Evolutionary conservation across 805 yeast genomes (phyloP).

Genomic region (Cyberlindnera saturnus): DNA sequence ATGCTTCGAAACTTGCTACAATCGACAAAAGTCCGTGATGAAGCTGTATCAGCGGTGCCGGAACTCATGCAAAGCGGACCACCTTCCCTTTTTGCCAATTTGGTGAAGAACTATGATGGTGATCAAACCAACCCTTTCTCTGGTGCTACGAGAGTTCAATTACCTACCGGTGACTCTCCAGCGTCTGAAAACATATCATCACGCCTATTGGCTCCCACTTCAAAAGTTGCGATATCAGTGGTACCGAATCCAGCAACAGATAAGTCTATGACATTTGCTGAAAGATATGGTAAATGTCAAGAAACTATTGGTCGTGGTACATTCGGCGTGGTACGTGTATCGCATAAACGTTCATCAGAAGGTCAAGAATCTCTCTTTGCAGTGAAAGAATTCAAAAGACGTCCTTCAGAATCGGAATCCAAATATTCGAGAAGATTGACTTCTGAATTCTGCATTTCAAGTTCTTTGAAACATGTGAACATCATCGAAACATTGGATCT

Average conservation of each 20-base stretch:
- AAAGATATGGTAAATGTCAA: slow-evolving; percentile 91
- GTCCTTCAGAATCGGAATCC: slow-evolving; percentile 54
- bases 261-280: slow-evolving; percentile 50
- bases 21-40: slow-evolving; percentile 62
- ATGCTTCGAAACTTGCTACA: slow-evolving; percentile 77
- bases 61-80: slow-evolving; percentile 52
- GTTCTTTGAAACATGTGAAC: slow-evolving; percentile 70
- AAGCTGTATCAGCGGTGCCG: slow-evolving; percentile 70
- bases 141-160: slow-evolving; percentile 27
- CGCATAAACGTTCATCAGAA: slow-evolving; percentile 55
- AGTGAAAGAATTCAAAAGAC: slow-evolving; percentile 76
- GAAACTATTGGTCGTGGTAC: slow-evolving; percentile 93
- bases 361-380: slow-evolving; percentile 58
- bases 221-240: background rate
- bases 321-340: slow-evolving; percentile 86
- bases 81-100: slow-evolving; percentile 66
- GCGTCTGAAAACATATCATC: slow-evolving; percentile 17
- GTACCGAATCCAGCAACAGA: background rate
- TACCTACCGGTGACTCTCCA: background rate
- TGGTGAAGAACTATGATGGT: slow-evolving; percentile 54
- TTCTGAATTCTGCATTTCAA: slow-evolving; percentile 76
- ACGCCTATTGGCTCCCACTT: slow-evolving; percentile 13
- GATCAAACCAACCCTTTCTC: slow-evolving; percentile 32
- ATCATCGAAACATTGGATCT: slow-evolving; percentile 73
- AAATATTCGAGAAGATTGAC: slow-evolving; percentile 70